phyloP scores from a whole-genome alignment of 768 basidiomycete genomes.

The Boletus reticulatus region DNA sequence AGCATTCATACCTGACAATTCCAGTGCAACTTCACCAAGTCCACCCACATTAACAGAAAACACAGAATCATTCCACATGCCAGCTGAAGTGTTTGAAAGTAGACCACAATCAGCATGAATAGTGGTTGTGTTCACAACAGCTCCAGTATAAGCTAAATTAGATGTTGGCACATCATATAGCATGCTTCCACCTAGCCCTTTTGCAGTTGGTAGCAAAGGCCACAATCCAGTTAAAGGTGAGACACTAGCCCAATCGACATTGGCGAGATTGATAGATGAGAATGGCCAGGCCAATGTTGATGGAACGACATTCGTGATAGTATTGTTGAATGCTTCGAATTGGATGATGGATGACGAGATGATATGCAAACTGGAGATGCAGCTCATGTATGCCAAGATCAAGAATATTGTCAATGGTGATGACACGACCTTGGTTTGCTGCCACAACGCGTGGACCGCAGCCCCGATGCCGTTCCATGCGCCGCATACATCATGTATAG shows the following conservation, averaged over 20 bases:
- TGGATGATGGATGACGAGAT: conserved; percentile 21
- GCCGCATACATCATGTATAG: conserved; percentile 14
- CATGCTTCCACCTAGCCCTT: conserved; percentile 8
- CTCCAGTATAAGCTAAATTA: not conserved
- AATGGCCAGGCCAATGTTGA: conserved; percentile 1
- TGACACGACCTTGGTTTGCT: conserved; percentile 17
- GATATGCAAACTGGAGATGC: conserved; percentile 20
- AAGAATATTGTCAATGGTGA: not conserved
- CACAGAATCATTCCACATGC: not conserved
- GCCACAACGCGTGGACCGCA: conserved; percentile 14
- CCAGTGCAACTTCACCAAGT: not conserved
- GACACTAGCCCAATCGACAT: not conserved
- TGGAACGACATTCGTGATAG: not conserved
- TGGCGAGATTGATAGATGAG: not conserved
- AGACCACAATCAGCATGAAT: conserved; percentile 16
- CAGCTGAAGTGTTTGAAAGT: conserved; percentile 4
- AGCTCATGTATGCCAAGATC: conserved; percentile 14
- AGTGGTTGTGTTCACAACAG: conserved; percentile 16
- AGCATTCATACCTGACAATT: not conserved
- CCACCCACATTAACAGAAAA: conserved; percentile 5
- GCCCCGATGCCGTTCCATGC: conserved; percentile 27
- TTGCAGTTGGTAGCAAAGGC: conserved; percentile 2
- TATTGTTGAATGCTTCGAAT: conserved; percentile 15
- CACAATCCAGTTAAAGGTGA: not conserved
- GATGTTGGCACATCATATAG: conserved; percentile 17